Percentiles rank a stretch among this genome's conserved stretches.
Evolutionary conservation across 1,139 yeast species (phyloP).

Genomic region (Diutina rugosa): DNA sequence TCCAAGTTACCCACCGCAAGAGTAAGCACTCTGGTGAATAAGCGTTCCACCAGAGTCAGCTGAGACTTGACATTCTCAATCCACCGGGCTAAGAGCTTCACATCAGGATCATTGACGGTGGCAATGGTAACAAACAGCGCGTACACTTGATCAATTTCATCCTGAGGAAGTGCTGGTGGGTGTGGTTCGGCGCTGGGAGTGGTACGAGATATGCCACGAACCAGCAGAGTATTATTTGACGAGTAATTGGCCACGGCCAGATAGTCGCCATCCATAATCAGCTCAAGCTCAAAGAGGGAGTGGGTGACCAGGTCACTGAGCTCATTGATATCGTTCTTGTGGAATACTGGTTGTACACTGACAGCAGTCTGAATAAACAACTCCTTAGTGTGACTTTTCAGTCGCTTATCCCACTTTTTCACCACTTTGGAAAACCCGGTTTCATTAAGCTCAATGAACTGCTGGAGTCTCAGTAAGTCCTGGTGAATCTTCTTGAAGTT

Average conservation of each 20-base stretch:
- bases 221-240: conserved; percentile 1
- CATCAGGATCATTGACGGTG: conserved; percentile 30
- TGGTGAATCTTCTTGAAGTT: conserved; percentile 83
- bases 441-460: conserved; percentile 85
- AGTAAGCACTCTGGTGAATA: conserved; percentile 26
- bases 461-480: conserved; percentile 78
- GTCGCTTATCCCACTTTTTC: conserved; percentile 95
- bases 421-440: conserved; percentile 92
- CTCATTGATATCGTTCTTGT: conserved; percentile 74
- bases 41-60: not conserved
- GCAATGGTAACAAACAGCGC: conserved; percentile 54
- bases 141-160: conserved; percentile 51
- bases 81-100: conserved; percentile 35
- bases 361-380: conserved; percentile 85
- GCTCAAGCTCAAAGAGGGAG: conserved; percentile 72
- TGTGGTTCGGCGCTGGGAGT: not conserved
- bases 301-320: conserved; percentile 74
- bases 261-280: conserved; percentile 70
- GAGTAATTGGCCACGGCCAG: conserved; percentile 7
- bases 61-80: conserved; percentile 28
- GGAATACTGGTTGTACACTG: conserved; percentile 92
- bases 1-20: conserved; percentile 43
- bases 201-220: not conserved
- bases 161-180: not conserved
- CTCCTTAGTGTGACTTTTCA: conserved; percentile 90